A percentile compares a stretch with the other conserved stretches of the same genome.
These are phyloP conservation scores for Mallotus repandus DNA, from an alignment of 441 rosid species.

Conservation along the genomic window DNA sequence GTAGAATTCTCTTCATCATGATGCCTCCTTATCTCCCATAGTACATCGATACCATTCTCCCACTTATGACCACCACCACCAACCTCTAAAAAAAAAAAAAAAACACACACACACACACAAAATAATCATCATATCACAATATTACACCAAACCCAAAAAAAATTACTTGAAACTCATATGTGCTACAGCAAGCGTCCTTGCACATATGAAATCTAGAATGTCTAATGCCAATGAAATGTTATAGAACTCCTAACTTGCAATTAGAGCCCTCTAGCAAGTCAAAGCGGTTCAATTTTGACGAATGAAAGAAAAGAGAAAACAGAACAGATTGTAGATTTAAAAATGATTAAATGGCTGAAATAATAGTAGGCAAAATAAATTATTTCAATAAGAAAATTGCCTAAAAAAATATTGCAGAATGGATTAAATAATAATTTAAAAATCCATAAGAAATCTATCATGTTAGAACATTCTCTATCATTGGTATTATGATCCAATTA, in stretches of 20 bases:
- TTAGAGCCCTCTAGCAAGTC: not conserved
- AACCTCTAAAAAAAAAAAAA: no score
- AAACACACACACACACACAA: not conserved
- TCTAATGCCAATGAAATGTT: not conserved
- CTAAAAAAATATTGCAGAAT: not conserved
- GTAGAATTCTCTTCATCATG: slow-evolving; percentile 41
- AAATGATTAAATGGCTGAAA: not conserved
- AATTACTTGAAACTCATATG: not conserved
- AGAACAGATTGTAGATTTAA: not conserved
- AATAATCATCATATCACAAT: not conserved
- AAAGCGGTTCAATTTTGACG: not conserved
- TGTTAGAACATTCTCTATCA: not conserved
- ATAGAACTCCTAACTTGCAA: no score
- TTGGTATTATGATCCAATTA: not conserved
- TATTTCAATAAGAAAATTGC: not conserved
- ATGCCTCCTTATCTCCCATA: slow-evolving; percentile 47
- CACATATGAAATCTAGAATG: no score
- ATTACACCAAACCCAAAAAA: no score
- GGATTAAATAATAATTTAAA: no score
- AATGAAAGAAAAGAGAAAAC: not conserved
- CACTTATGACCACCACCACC: slow-evolving; percentile 21
- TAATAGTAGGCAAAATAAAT: not conserved
- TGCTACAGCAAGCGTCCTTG: no score
- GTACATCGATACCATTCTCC: slow-evolving; percentile 25
- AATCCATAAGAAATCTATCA: no score